These are phyloP conservation scores for Exophiala mesophila DNA, from an alignment of 2,329 filamentous ascomycete genomes.

Conservation along the genomic window DNA sequence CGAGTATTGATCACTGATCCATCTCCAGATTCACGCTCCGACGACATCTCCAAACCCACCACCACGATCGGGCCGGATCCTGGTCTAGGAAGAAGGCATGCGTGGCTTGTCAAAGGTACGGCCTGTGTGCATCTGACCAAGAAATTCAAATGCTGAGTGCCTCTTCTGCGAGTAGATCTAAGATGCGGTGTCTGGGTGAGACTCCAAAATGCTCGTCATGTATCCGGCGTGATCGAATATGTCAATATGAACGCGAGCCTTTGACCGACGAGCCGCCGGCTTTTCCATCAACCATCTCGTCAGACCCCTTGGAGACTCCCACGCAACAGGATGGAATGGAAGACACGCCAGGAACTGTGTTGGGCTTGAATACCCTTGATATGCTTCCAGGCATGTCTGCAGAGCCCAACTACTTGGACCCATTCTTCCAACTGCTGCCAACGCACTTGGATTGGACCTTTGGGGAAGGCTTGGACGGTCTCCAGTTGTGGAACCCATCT, in stretches of 20 bases:
- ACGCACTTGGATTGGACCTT: no score
- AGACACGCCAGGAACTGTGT: conserved; percentile 1
- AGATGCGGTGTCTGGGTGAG: conserved; percentile 11
- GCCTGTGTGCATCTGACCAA: not conserved
- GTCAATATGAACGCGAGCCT: conserved; percentile 7
- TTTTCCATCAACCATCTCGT: not conserved
- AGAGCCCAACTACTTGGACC: no score
- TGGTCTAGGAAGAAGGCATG: conserved; percentile 9
- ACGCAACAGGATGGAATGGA: not conserved
- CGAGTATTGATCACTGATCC: no score
- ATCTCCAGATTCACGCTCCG: conserved; percentile 11
- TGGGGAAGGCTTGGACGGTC: conserved; percentile 1
- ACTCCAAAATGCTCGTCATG: conserved; percentile 10
- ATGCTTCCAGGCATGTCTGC: conserved; percentile 3
- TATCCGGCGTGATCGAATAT: conserved; percentile 4
- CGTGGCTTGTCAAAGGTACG: conserved; percentile 6
- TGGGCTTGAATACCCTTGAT: conserved; percentile 1
- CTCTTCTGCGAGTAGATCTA: conserved; percentile 6
- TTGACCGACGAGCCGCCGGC: not conserved
- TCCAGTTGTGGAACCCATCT: not conserved
- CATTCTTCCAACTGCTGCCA: no score
- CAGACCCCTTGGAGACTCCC: not conserved
- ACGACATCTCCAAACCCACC: conserved; percentile 10
- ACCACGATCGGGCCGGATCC: conserved; percentile 6
- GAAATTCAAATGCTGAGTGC: conserved; percentile 2